These are phyloP conservation scores for Trichoderma erinaceum DNA, from an alignment of 495 filamentous ascomycete genomes.

Conservation along the genomic window DNA sequence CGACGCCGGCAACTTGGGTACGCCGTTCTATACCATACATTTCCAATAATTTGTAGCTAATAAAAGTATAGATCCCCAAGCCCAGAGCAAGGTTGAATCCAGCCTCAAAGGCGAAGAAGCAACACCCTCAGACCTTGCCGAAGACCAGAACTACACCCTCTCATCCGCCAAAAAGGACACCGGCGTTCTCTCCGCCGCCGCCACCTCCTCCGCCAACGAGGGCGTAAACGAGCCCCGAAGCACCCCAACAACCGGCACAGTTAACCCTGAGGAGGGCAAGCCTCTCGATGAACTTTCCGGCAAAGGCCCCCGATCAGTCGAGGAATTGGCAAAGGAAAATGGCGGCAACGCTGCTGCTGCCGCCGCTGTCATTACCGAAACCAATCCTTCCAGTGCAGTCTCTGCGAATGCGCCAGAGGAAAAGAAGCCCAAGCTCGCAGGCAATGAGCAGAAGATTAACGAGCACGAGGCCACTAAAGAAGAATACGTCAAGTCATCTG, in stretches of 20 bases:
- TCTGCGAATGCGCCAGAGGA: background rate
- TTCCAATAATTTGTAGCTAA: slow-evolving; percentile 4
- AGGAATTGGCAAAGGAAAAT: slow-evolving; percentile 35
- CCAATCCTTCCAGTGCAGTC: background rate
- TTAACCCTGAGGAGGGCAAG: slow-evolving; percentile 18
- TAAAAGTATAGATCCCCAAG: slow-evolving; percentile 9
- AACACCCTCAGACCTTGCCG: background rate
- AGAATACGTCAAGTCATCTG: slow-evolving; percentile 48
- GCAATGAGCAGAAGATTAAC: slow-evolving; percentile 4
- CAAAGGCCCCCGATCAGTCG: slow-evolving; percentile 33
- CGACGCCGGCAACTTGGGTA: slow-evolving; percentile 52
- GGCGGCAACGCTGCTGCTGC: slow-evolving; percentile 35
- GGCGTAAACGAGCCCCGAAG: background rate
- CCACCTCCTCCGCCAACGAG: background rate
- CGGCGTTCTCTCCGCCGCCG: slow-evolving; percentile 23
- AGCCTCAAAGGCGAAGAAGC: background rate
- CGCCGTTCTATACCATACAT: background rate
- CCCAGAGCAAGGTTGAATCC: slow-evolving; percentile 24
- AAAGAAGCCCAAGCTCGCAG: slow-evolving; percentile 16
- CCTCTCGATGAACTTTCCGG: slow-evolving; percentile 26
- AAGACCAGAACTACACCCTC: background rate
- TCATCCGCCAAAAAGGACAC: slow-evolving; percentile 5
- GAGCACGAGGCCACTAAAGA: slow-evolving; percentile 14
- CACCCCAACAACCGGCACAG: background rate
- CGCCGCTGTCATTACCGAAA: background rate